Evolutionary conservation across 768 basidiomycete species (phyloP), one percentile per base, ranked within the genome.

Genomic region (Hebeloma cylindrosporum): DNA sequence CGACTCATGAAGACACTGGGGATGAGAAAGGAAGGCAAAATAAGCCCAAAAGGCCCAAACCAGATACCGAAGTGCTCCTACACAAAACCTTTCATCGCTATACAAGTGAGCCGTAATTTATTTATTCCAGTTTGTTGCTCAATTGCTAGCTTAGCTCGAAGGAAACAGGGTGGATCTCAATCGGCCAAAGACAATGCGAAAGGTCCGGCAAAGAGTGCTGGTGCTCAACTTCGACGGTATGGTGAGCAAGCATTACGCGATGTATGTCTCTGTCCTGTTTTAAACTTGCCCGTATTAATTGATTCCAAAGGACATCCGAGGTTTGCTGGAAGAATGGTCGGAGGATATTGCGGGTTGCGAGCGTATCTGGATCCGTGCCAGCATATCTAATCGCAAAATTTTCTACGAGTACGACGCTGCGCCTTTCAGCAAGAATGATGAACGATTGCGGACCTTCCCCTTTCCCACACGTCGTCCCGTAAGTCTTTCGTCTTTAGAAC

Each of bases 51-150:
- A 80, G 75, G 48, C 78, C 84, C 14, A 88, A 80, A 62, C 75
- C 85, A 3, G 89, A 93, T 43, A 81, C 79, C 0, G 92, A 93
- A 58, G 78, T 98, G 1, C 52, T 99, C 30, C 72, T 74, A 52
- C 91, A 93, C 59, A 99, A 98, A 67, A 98, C 96, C 2, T 98
- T 97, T 63, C 96, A 98, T 65, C 84, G 96, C 1, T 99, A 99
- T 63, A 99, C 96, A 0, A 98, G 94, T 96, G 53, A 55, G 90
- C 76, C 3, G 10, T 17, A 43, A 28, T 40, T 28, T 17, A 29
- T 27, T 16, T 18, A 13, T 10, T 34, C 17, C 28, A 14, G 34
- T 21, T 20, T 21, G 22, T 40, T 49, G 51, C 56, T 40, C 4
- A 56, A 40, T n/a, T 32, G 9, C 14, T n/a, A 23, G 9, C 37